A percentile compares a stretch with the other conserved stretches of the same genome.
Conservation (phyloP, 805 yeast genomes). For the Candida patagonica region DNA sequence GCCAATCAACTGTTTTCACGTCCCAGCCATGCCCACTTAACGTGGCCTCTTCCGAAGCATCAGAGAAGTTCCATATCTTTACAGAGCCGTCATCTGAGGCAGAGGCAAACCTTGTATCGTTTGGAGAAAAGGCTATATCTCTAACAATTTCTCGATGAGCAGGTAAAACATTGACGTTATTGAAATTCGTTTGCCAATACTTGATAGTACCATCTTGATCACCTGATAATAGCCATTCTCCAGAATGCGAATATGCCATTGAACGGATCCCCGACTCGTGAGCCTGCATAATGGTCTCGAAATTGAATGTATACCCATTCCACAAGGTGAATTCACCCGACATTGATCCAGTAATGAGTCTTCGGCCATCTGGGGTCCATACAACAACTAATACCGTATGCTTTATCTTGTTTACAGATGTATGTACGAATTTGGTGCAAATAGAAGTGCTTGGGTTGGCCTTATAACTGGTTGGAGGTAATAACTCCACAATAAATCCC, state of each 20-base stretch:
- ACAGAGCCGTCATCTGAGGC: slow-evolving; percentile 86
- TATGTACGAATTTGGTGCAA: slow-evolving; percentile 74
- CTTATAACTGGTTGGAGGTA: slow-evolving; percentile 57
- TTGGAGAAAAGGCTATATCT: slow-evolving; percentile 83
- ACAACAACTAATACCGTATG: slow-evolving; percentile 84
- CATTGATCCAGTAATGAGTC: slow-evolving; percentile 81
- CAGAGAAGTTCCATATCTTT: slow-evolving; percentile 91
- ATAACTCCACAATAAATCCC: slow-evolving; percentile 45
- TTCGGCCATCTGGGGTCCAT: slow-evolving; percentile 96
- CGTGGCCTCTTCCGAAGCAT: slow-evolving; percentile 70
- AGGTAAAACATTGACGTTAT: slow-evolving; percentile 62
- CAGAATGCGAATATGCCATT: slow-evolving; percentile 74
- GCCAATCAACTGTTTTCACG: slow-evolving; percentile 97
- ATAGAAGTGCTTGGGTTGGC: slow-evolving; percentile 48
- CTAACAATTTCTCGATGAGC: slow-evolving; percentile 78
- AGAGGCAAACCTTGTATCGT: slow-evolving; percentile 85
- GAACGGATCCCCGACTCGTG: slow-evolving; percentile 86
- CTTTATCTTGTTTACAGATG: slow-evolving; percentile 81
- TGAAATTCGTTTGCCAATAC: slow-evolving; percentile 97
- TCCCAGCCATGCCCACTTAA: slow-evolving; percentile 98
- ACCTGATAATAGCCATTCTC: slow-evolving; percentile 90
- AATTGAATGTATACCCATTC: slow-evolving; percentile 92
- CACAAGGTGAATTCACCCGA: slow-evolving; percentile 94
- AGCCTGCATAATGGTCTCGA: slow-evolving; percentile 97
- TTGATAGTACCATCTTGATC: slow-evolving; percentile 88